These are phyloP conservation scores for Sporothrix globosa DNA, from an alignment of 2,329 filamentous ascomycete species.

Conservation along the genomic window DNA sequence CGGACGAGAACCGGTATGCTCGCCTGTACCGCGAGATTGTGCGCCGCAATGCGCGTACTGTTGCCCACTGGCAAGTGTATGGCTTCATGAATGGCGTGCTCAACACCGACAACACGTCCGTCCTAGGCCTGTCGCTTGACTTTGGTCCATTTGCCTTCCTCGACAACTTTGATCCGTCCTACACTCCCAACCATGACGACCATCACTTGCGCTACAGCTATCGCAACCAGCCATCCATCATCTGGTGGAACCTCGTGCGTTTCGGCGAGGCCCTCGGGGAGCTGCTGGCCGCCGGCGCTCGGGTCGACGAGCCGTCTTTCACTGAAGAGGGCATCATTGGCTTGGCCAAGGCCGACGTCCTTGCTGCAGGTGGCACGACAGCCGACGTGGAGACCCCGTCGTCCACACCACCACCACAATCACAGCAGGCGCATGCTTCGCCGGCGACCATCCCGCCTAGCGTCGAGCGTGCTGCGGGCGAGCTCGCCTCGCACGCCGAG, in stretches of 20 bases:
- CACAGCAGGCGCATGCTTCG: background rate
- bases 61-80: conserved; percentile 95
- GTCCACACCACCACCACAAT: background rate
- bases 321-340: conserved; percentile 67
- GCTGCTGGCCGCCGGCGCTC: conserved; percentile 74
- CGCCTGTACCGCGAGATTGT: conserved; percentile 86
- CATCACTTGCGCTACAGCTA: conserved; percentile 85
- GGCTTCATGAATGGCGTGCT: conserved; percentile 99
- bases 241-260: conserved; percentile 98
- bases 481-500: conserved; percentile 79
- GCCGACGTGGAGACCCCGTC: background rate
- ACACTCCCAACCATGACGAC: conserved; percentile 98
- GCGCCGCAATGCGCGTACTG: conserved; percentile 80
- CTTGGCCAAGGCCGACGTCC: conserved; percentile 31
- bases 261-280: conserved; percentile 89
- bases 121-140: conserved; percentile 86
- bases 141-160: conserved; percentile 98
- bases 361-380: background rate
- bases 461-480: conserved; percentile 68
- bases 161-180: conserved; percentile 91
- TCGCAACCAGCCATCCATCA: conserved; percentile 89
- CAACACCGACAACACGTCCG: conserved; percentile 96
- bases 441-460: conserved; percentile 46
- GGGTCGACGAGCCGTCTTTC: conserved; percentile 73
- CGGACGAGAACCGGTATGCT: conserved; percentile 82